A percentile compares a stretch with the other conserved stretches of the same genome.
phyloP scores from a whole-genome alignment of 169 alveolate genomes.

The Plasmodium sp. region DNA sequence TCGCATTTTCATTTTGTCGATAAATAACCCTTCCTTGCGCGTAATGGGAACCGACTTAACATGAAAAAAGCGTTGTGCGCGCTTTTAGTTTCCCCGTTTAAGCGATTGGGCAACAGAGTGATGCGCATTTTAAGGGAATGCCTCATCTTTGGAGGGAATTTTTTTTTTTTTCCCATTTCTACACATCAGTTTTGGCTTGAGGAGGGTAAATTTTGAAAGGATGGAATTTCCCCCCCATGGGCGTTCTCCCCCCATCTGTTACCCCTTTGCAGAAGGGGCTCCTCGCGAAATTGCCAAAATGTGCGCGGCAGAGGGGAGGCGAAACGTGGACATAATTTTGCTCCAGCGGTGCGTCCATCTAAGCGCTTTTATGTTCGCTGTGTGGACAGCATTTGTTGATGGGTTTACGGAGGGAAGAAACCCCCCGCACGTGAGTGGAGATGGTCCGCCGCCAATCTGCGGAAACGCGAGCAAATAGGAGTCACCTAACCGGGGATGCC shows the following conservation, averaged over 20 bases:
- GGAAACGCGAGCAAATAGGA: background rate
- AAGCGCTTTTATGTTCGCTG: background rate
- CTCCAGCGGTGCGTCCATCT: background rate
- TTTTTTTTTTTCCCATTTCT: background rate
- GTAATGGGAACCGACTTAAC: background rate
- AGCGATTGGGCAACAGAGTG: background rate
- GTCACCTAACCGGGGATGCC: background rate
- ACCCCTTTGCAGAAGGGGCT: background rate
- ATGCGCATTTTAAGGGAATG: background rate
- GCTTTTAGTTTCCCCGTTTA: background rate
- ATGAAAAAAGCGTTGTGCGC: background rate
- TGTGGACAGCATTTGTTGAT: background rate
- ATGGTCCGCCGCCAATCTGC: background rate
- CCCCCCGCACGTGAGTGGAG: background rate
- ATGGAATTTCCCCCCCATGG: background rate
- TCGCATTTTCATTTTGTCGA: background rate
- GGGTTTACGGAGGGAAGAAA: background rate
- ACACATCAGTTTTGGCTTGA: background rate
- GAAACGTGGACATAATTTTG: background rate
- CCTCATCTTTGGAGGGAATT: background rate
- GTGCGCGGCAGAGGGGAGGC: background rate
- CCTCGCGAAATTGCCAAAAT: background rate
- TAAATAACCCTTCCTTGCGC: background rate
- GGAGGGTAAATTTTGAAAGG: background rate
- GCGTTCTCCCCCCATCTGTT: background rate